These are phyloP conservation scores for Tinospora cordifolia DNA, from an alignment of 164 flowering plant genomes.

Conservation along the genomic window DNA sequence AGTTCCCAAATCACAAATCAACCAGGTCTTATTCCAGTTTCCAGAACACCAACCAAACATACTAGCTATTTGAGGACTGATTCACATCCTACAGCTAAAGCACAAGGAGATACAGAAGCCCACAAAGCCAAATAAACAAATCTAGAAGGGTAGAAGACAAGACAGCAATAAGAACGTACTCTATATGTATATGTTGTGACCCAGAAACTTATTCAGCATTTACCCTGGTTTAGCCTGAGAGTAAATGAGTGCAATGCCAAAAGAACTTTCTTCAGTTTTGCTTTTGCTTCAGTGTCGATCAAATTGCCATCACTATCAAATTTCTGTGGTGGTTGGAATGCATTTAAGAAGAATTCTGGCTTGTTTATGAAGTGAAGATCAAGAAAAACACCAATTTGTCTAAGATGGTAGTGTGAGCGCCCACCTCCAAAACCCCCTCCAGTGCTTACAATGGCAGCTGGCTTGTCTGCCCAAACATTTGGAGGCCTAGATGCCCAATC, in stretches of 20 bases:
- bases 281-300: constrained; percentile 36
- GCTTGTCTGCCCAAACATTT: constrained; percentile 76
- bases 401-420: constrained; percentile 68
- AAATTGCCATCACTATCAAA: constrained; percentile 65
- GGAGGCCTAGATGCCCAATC: constrained; percentile 95
- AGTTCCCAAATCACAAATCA: no score
- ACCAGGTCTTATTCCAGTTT: no score
- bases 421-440: constrained; percentile 60
- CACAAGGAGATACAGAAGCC: not conserved
- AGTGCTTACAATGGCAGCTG: constrained; percentile 78
- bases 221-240: constrained; percentile 36
- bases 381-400: constrained; percentile 72
- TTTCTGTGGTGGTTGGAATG: constrained; percentile 52
- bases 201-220: constrained; percentile 10
- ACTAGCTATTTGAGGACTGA: not conserved
- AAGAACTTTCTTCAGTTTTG: constrained; percentile 46
- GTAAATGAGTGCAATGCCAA: constrained; percentile 47
- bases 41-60: no score
- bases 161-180: not conserved
- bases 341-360: constrained; percentile 56
- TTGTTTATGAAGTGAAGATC: constrained; percentile 87
- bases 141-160: not conserved
- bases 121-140: not conserved
- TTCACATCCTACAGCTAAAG: not conserved
- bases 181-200: no score